These are phyloP conservation scores for Chamaenerion angustifolium DNA, from an alignment of 345 rosid species.

Conservation along the genomic window DNA sequence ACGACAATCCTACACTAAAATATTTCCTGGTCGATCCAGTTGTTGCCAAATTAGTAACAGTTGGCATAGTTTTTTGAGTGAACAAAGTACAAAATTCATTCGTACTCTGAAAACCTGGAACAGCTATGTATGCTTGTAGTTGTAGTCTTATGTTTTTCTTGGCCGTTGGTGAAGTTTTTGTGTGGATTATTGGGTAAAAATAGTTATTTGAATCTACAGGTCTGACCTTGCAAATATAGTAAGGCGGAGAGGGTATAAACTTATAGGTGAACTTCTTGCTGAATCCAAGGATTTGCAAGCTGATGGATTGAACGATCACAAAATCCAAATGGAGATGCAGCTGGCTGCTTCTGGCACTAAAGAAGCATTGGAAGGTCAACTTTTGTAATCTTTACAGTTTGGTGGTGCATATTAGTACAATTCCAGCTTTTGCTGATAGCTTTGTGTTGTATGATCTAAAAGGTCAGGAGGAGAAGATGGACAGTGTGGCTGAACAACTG, in stretches of 20 bases:
- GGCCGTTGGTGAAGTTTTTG: background rate
- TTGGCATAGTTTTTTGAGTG: too few species aligned
- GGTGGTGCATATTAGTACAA: background rate
- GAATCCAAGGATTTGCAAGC: slow-evolving; percentile 17
- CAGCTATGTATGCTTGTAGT: too few species aligned
- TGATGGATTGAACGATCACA: slow-evolving; percentile 13
- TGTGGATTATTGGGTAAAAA: background rate
- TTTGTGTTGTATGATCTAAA: background rate
- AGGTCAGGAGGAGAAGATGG: slow-evolving; percentile 5
- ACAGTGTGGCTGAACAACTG: slow-evolving; percentile 1
- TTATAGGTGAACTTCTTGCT: slow-evolving; percentile 44
- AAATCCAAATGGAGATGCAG: slow-evolving; percentile 6
- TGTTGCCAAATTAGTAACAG: too few species aligned
- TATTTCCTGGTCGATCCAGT: too few species aligned
- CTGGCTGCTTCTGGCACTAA: slow-evolving; percentile 6
- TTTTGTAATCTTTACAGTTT: background rate
- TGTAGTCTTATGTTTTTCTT: too few species aligned
- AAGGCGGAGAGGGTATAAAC: slow-evolving; percentile 78
- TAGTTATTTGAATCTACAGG: slow-evolving; percentile 26
- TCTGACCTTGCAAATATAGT: slow-evolving; percentile 78
- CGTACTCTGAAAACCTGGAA: too few species aligned
- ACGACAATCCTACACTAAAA: too few species aligned
- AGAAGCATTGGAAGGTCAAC: slow-evolving; percentile 30
- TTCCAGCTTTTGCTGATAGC: slow-evolving; percentile 1
- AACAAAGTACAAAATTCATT: too few species aligned